Percentiles rank a stretch among this genome's conserved stretches.
Conservation (phyloP, 176 grass and related monocot species). For the Oryza coarctata region DNA sequence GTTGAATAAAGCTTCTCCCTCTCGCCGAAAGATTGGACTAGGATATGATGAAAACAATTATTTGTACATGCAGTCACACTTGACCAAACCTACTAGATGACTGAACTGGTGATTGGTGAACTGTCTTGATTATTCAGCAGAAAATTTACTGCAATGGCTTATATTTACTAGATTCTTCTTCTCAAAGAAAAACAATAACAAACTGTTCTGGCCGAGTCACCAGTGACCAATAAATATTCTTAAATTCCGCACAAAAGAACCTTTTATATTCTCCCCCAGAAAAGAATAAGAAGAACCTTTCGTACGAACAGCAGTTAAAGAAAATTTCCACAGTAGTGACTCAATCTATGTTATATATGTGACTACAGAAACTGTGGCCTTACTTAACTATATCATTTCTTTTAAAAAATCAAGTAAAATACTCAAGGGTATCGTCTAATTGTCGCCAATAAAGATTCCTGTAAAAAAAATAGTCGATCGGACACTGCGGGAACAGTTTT, state of each 20-base stretch:
- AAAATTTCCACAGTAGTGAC: neutral
- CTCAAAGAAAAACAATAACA: neutral
- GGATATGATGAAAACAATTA: neutral
- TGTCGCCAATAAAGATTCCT: conserved; percentile 1
- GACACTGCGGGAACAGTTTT: neutral
- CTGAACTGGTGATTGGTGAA: neutral
- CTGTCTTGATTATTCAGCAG: neutral
- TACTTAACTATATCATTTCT: conserved; percentile 17
- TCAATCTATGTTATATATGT: neutral
- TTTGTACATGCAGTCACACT: neutral
- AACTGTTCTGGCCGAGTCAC: conserved; percentile 11
- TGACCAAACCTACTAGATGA: conserved; percentile 29
- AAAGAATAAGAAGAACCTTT: conserved; percentile 7
- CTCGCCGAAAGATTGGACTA: conserved; percentile 36
- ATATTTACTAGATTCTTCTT: conserved; percentile 3
- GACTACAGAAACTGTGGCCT: neutral
- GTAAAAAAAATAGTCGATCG: conserved; percentile 10
- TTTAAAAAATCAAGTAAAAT: neutral
- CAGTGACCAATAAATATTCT: conserved; percentile 32
- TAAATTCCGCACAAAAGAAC: neutral
- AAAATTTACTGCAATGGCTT: neutral
- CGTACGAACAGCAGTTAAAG: neutral
- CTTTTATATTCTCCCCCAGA: neutral
- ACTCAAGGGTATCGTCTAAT: neutral
- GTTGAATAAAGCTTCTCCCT: neutral